Evolutionary conservation across 768 basidiomycete genomes (phyloP).

Genomic region (Porpolomopsis calyptriformis): DNA sequence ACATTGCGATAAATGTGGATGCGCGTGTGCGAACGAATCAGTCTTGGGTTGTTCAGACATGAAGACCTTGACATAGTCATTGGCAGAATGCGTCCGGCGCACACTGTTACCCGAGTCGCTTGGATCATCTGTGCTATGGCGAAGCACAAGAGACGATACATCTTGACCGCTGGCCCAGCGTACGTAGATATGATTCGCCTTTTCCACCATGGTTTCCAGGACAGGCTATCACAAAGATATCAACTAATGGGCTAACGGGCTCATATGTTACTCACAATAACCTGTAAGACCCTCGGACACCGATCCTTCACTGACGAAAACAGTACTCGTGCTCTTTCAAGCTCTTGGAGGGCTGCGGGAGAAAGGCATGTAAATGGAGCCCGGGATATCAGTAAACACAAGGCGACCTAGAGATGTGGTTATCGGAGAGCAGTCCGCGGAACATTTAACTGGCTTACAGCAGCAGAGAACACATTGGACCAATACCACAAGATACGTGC

Average conservation of each 20-base stretch:
- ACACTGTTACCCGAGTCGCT: background rate
- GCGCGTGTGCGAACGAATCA: conserved; percentile 32
- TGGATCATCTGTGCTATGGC: conserved; percentile 25
- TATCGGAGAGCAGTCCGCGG: background rate
- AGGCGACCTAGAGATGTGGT: conserved; percentile 29
- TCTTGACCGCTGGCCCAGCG: conserved; percentile 38
- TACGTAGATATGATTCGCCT: conserved; percentile 38
- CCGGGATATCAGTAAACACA: conserved; percentile 46
- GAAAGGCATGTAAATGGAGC: conserved; percentile 58
- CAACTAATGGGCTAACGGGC: background rate
- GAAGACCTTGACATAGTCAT: conserved; percentile 12
- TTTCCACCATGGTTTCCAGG: conserved; percentile 39
- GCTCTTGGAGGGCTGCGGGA: conserved; percentile 51
- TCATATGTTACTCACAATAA: conserved; percentile 26
- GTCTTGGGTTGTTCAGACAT: conserved; percentile 16
- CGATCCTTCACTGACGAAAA: conserved; percentile 36
- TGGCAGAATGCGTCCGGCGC: background rate
- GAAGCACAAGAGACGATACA: conserved; percentile 31
- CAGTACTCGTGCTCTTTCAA: conserved; percentile 37
- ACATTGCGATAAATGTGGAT: conserved; percentile 35
- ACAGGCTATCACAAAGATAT: conserved; percentile 26
- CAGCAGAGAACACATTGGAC: conserved; percentile 45
- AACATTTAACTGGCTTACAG: conserved; percentile 25
- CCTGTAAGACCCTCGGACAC: conserved; percentile 36
- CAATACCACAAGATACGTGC: conserved; percentile 43